Conservation (phyloP, 805 yeast genomes). For the Kodamaea fukazawae region DNA sequence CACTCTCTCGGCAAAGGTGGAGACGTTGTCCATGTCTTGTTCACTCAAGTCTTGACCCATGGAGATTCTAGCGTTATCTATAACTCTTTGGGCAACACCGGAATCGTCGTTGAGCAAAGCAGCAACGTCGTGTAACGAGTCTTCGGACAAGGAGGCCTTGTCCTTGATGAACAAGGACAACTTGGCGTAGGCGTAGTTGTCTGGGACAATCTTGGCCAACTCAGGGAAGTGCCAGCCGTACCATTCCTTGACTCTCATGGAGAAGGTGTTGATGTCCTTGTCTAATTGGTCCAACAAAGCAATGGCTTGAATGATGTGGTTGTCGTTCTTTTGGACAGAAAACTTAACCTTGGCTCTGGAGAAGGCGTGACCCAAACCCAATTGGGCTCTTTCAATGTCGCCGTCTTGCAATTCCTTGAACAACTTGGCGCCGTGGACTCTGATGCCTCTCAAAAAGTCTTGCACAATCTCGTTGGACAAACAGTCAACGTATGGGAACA, state of each 20-base stretch:
- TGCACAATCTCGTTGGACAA: slow-evolving; percentile 88
- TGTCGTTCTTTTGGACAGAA: slow-evolving; percentile 96
- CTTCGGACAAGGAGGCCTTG: slow-evolving; percentile 84
- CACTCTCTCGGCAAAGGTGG: slow-evolving; percentile 90
- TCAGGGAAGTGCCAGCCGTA: slow-evolving; percentile 99
- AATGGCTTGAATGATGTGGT: slow-evolving; percentile 98
- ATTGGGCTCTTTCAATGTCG: slow-evolving; percentile 95
- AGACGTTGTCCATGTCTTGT: slow-evolving; percentile 88
- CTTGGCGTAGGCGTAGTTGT: slow-evolving; percentile 82
- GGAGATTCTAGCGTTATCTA: slow-evolving; percentile 93
- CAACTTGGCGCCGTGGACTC: slow-evolving; percentile 84
- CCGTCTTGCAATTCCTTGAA: slow-evolving; percentile 91
- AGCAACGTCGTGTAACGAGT: slow-evolving; percentile 90
- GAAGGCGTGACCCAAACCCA: slow-evolving; percentile 98
- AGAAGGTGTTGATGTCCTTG: slow-evolving; percentile 95
- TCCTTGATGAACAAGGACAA: slow-evolving; percentile 81
- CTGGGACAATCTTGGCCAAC: slow-evolving; percentile 86
- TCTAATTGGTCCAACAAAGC: slow-evolving; percentile 96
- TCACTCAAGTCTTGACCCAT: slow-evolving; percentile 99
- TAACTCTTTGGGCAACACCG: slow-evolving; percentile 81
- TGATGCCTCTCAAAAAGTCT: slow-evolving; percentile 91
- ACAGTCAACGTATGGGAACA: slow-evolving; percentile 85
- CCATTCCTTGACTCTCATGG: slow-evolving; percentile 98
- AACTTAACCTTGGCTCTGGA: slow-evolving; percentile 99
- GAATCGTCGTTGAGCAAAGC: slow-evolving; percentile 89